Evolutionary conservation across 805 yeast species (phyloP).

Genomic region (Starmera quercuum): DNA sequence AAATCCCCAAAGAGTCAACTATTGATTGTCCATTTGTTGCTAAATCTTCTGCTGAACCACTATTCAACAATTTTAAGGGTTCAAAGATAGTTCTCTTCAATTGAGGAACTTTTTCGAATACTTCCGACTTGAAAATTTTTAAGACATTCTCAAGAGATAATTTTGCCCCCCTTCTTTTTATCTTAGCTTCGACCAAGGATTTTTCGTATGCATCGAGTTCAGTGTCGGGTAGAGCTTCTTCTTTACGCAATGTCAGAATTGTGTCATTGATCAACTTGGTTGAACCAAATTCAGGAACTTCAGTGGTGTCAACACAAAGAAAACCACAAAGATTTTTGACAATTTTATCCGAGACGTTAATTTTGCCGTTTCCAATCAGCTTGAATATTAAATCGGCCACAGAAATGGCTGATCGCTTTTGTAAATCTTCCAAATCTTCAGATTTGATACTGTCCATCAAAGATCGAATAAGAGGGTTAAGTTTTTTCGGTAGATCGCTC

Average conservation of each 20-base stretch:
- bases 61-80: constrained; percentile 41
- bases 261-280: constrained; percentile 44
- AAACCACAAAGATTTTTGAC: constrained; percentile 88
- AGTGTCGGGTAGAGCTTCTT: constrained; percentile 59
- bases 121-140: constrained; percentile 37
- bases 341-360: constrained; percentile 80
- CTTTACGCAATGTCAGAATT: constrained; percentile 72
- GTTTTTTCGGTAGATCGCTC: constrained; percentile 70
- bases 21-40: constrained; percentile 63
- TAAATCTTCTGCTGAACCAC: constrained; percentile 21
- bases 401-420: constrained; percentile 61
- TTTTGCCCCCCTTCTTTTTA: constrained; percentile 81
- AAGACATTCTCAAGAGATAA: constrained; percentile 58
- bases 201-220: constrained; percentile 54
- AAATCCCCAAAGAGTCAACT: constrained; percentile 79
- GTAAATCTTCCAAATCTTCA: constrained; percentile 62
- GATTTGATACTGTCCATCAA: constrained; percentile 87
- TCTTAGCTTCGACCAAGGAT: constrained; percentile 64
- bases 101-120: constrained; percentile 61
- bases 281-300: constrained; percentile 84
- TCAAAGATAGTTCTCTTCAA: constrained; percentile 57
- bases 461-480: constrained; percentile 82
- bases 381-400: constrained; percentile 57
- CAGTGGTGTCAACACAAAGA: constrained; percentile 90
- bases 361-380: constrained; percentile 49